Base-by-base conservation (phyloP, 768 basidiomycete genomes). In the Termitomyces sp. region DNA sequence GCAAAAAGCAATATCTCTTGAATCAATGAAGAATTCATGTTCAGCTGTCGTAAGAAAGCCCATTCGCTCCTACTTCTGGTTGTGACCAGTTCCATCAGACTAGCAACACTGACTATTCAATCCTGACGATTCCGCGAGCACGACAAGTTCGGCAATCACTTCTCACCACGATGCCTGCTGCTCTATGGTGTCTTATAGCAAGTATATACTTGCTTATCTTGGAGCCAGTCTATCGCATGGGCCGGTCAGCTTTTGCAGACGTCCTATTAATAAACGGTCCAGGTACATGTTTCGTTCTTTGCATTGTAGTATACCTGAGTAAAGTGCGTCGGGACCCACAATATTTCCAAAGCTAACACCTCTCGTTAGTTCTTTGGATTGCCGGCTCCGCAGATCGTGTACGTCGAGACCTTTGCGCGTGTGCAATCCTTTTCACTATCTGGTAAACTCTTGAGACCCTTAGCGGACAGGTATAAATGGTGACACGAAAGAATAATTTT, bases 371-470 rank as follows among this genome's bases (percentile, higher is more conserved):
- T 98, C 61, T 67, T 96, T 43, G 89, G 89, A 30, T 71, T 95
- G 38, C 76, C 79, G 23, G 81, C 87, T 1, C 89, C 96, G 6
- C 77, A 74, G 43, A 71, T 93, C 32, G 82, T 99, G 54, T 99
- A 97, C 69, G 79, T 98, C 43, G 97, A 98, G 72, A 94, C 93
- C 0, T 97, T 96, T 71, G 95, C 96, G 8, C 87, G 96, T 5
- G 93, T 95, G 2, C 77, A 74, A 20, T 79, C 81, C 1, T 79
- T 98, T 28, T 96, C 93, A 14, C 77, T 95, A 23, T 94, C 93
- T 28, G 96, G 89, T 28, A 92, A 82, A 66, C 75, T 98, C 38
- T 78, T 98, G 30, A 81, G 84, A 50, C 83, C 82, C n/a, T 75
- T 96, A 33, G 94, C 90, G 5, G 94, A 98, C 70, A 80, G 86